Conservation (phyloP, 768 basidiomycete species). For the Mycena kentingensis region DNA sequence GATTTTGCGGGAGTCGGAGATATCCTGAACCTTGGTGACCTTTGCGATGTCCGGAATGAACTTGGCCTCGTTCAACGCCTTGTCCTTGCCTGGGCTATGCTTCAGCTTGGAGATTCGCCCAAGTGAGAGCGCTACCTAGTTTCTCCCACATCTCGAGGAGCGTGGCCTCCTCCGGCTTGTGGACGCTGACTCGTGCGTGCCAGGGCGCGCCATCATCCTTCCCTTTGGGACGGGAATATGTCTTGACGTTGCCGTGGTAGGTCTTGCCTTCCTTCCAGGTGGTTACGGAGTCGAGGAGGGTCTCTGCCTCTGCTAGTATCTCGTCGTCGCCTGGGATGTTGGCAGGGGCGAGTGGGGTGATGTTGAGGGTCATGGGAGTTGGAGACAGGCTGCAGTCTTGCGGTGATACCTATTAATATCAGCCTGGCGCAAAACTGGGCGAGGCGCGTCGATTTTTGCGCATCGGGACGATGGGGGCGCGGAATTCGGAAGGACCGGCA, state of each 20-base stretch:
- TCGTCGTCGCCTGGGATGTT: slow-evolving; percentile 62
- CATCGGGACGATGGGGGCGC: not conserved
- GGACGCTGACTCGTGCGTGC: slow-evolving; percentile 70
- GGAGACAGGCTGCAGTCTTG: slow-evolving; percentile 6
- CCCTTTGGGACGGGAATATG: slow-evolving; percentile 52
- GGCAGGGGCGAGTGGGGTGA: slow-evolving; percentile 39
- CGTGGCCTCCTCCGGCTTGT: slow-evolving; percentile 62
- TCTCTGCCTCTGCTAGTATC: slow-evolving; percentile 52
- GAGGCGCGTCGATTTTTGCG: not conserved
- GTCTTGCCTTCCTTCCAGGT: slow-evolving; percentile 73
- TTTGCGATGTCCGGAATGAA: slow-evolving; percentile 68
- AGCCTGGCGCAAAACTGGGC: no score
- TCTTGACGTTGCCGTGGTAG: slow-evolving; percentile 58
- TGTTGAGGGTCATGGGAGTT: slow-evolving; percentile 37
- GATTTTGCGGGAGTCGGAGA: slow-evolving; percentile 64
- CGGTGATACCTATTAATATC: no score
- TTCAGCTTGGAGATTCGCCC: not conserved
- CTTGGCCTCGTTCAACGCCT: slow-evolving; percentile 71
- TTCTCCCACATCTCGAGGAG: slow-evolving; percentile 77
- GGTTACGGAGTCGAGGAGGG: slow-evolving; percentile 56
- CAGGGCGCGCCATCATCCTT: slow-evolving; percentile 61
- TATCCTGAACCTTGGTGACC: slow-evolving; percentile 61
- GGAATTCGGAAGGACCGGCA: no score
- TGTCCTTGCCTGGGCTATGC: slow-evolving; percentile 48
- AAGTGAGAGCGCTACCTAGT: no score